These are phyloP conservation scores for Xylaria sp. DNA, from an alignment of 2,329 filamentous ascomycete genomes.

Conservation along the genomic window DNA sequence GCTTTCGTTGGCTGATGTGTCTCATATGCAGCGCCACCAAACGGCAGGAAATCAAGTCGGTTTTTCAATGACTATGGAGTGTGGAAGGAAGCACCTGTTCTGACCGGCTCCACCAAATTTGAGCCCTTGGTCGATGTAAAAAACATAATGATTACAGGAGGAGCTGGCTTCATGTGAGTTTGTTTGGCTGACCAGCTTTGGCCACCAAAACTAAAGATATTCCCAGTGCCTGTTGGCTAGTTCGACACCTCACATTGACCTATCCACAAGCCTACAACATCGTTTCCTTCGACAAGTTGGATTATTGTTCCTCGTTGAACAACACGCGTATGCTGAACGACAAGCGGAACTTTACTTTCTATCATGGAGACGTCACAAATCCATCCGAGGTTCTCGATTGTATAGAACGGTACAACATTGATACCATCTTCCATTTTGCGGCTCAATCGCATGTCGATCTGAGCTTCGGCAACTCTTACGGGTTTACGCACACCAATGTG, in stretches of 20 bases:
- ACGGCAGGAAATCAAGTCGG: slow-evolving; percentile 46
- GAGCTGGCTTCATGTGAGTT: slow-evolving; percentile 84
- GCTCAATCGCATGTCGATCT: slow-evolving; percentile 87
- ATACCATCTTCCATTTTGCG: slow-evolving; percentile 85
- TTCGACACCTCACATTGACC: slow-evolving; percentile 78
- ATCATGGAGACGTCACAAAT: slow-evolving; percentile 81
- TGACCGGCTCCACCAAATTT: slow-evolving; percentile 76
- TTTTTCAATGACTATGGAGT: slow-evolving; percentile 70
- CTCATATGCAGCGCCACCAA: slow-evolving; percentile 33
- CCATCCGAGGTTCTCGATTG: slow-evolving; percentile 75
- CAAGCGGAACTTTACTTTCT: slow-evolving; percentile 79
- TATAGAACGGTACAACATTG: slow-evolving; percentile 76
- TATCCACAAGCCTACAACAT: slow-evolving; percentile 81
- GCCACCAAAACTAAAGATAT: slow-evolving; percentile 37
- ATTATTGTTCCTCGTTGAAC: slow-evolving; percentile 83
- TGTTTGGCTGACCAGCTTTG: slow-evolving; percentile 30
- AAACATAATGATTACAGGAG: slow-evolving; percentile 86
- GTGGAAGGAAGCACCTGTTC: slow-evolving; percentile 76
- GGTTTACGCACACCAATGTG: slow-evolving; percentile 84
- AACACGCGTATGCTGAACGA: slow-evolving; percentile 77
- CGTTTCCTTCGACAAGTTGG: slow-evolving; percentile 84
- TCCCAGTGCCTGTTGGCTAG: slow-evolving; percentile 80
- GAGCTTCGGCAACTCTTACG: slow-evolving; percentile 84
- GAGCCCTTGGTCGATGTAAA: slow-evolving; percentile 74
- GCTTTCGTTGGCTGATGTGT: slow-evolving; percentile 12